Evolutionary conservation across 2,329 filamentous ascomycete genomes (phyloP).

Genomic region (Fusarium xyrophilum): DNA sequence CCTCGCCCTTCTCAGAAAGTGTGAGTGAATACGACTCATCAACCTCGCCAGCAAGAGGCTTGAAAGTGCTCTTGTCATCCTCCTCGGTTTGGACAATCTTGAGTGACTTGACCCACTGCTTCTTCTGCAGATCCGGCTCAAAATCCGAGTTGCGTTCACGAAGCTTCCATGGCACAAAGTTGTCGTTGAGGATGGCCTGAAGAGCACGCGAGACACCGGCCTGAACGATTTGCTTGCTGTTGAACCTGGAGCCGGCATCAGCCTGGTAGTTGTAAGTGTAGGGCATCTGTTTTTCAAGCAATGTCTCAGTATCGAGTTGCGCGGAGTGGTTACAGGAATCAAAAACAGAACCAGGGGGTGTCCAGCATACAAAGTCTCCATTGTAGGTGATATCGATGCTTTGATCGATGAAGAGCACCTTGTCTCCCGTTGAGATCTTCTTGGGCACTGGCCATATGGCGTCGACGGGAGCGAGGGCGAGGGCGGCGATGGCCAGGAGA

Average conservation of each 20-base stretch:
- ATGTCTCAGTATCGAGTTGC: slow-evolving; percentile 44
- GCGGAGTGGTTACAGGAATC: slow-evolving; percentile 25
- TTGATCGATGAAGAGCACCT: slow-evolving; percentile 60
- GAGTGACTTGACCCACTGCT: slow-evolving; percentile 64
- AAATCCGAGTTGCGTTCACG: slow-evolving; percentile 67
- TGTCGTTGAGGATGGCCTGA: slow-evolving; percentile 69
- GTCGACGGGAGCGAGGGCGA: slow-evolving; percentile 51
- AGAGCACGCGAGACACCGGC: slow-evolving; percentile 66
- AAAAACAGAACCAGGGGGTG: slow-evolving; percentile 43
- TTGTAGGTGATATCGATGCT: slow-evolving; percentile 65
- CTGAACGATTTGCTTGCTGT: slow-evolving; percentile 61
- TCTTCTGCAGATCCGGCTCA: slow-evolving; percentile 62
- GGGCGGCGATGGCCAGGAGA: slow-evolving; percentile 49
- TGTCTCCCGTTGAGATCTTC: slow-evolving; percentile 58
- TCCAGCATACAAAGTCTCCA: slow-evolving; percentile 61
- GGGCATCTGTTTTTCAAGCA: slow-evolving; percentile 53
- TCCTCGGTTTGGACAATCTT: slow-evolving; percentile 64
- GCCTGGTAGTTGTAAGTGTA: slow-evolving; percentile 56
- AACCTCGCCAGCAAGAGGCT: slow-evolving; percentile 66
- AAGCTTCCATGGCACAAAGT: slow-evolving; percentile 81
- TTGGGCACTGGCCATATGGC: slow-evolving; percentile 66
- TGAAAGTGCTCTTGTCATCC: slow-evolving; percentile 63
- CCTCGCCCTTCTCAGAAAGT: slow-evolving; percentile 64
- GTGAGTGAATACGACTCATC: slow-evolving; percentile 79
- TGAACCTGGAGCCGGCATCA: slow-evolving; percentile 48